Evolutionary conservation across 768 basidiomycete species (phyloP).

Genomic region (Boletus pseudo-olivaceus): DNA sequence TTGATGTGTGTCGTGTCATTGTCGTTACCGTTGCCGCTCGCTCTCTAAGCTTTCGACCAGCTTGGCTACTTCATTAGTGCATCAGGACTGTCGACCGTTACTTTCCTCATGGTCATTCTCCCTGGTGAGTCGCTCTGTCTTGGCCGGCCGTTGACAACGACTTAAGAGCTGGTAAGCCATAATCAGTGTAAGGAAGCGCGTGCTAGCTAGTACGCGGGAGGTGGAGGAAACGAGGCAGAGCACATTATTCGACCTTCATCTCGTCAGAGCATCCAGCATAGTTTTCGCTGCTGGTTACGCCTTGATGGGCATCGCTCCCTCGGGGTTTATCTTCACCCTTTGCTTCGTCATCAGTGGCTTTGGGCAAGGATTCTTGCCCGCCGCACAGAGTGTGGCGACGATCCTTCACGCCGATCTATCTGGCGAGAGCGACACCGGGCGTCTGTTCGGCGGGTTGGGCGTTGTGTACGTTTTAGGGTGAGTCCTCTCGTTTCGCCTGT

Average conservation of each 20-base stretch:
- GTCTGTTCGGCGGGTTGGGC: slow-evolving; percentile 1
- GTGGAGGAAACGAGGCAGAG: neutral
- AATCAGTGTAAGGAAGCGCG: neutral
- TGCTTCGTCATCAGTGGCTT: neutral
- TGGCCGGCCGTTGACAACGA: neutral
- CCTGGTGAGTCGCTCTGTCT: neutral
- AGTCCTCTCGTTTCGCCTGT: neutral
- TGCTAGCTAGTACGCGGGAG: neutral
- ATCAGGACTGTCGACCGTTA: neutral
- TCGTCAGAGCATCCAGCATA: neutral
- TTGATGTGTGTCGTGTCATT: neutral
- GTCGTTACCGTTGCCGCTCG: neutral
- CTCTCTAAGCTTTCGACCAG: neutral
- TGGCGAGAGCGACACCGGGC: neutral
- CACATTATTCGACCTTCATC: neutral
- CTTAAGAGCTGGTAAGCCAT: neutral
- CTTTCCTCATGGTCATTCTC: neutral
- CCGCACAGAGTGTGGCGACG: neutral
- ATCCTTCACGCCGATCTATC: neutral
- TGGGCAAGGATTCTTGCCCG: neutral
- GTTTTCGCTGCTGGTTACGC: neutral
- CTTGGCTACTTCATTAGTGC: slow-evolving; percentile 4
- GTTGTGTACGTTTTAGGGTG: slow-evolving; percentile 6
- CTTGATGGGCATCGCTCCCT: slow-evolving; percentile 1
- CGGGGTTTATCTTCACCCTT: neutral